Evolutionary conservation across 768 basidiomycete species (phyloP).

Genomic region (Hygrocybe coccinea): DNA sequence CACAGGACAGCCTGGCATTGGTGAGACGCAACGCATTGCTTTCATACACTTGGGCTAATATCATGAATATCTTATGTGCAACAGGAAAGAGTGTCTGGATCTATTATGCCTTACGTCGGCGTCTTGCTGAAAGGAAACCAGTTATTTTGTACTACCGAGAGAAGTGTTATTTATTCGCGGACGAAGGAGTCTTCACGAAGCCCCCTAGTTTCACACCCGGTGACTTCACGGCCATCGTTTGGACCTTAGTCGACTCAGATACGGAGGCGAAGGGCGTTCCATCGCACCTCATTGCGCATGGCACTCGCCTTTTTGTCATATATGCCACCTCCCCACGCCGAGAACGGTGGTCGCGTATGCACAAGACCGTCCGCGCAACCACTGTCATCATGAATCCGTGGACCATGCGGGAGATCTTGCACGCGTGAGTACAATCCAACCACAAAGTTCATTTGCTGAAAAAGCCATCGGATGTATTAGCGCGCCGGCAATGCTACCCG

Average conservation of each 20-base stretch:
- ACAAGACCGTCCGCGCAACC: slow-evolving; percentile 8
- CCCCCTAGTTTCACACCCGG: slow-evolving; percentile 5
- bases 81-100: slow-evolving; percentile 17
- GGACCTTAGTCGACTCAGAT: slow-evolving; percentile 16
- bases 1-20: slow-evolving; percentile 14
- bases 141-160: slow-evolving; percentile 12
- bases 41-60: slow-evolving; percentile 3
- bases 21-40: slow-evolving; percentile 6
- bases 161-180: slow-evolving; percentile 15
- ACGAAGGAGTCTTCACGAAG: slow-evolving; percentile 17
- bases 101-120: slow-evolving; percentile 14
- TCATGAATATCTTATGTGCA: no score
- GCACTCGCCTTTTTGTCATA: slow-evolving; percentile 15
- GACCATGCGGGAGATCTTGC: slow-evolving; percentile 8
- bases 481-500: not conserved
- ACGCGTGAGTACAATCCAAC: slow-evolving; percentile 10
- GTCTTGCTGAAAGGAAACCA: slow-evolving; percentile 16
- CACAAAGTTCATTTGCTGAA: not conserved
- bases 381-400: slow-evolving; percentile 10
- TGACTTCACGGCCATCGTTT: not conserved
- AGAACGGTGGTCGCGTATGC: slow-evolving; percentile 9
- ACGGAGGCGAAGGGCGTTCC: slow-evolving; percentile 9
- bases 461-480: not conserved
- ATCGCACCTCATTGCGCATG: slow-evolving; percentile 10
- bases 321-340: slow-evolving; percentile 11